Conservation (phyloP, 257 asterid species). For the Ilex asprella region DNA sequence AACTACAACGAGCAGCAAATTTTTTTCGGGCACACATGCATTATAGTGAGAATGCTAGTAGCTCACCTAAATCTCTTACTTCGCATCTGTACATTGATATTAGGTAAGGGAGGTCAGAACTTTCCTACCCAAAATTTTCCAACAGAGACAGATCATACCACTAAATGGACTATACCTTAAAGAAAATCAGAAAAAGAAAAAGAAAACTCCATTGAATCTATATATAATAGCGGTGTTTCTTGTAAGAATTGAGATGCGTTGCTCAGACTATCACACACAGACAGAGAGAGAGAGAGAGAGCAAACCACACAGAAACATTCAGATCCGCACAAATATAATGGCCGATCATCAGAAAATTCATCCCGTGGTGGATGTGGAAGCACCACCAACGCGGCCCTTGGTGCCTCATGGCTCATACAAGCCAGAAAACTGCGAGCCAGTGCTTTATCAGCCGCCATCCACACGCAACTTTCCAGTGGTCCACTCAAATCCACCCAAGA, state of each 20-base stretch:
- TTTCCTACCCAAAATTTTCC: constrained; percentile 17
- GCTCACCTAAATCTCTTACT: constrained; percentile 36
- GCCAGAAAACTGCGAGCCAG: constrained; percentile 31
- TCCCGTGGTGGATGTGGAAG: constrained; percentile 47
- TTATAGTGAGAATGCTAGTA: constrained; percentile 3
- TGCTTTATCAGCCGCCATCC: constrained; percentile 25
- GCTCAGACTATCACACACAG: too few relatives aligned
- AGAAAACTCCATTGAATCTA: neutral
- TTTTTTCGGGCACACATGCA: too few relatives aligned
- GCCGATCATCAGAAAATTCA: constrained; percentile 56
- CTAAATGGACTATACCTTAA: neutral
- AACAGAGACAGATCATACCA: constrained; percentile 4
- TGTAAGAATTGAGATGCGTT: neutral
- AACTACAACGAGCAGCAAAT: too few relatives aligned
- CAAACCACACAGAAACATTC: constrained; percentile 2
- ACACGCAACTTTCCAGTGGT: constrained; percentile 16
- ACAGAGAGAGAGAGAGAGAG: neutral
- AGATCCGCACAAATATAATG: constrained; percentile 18
- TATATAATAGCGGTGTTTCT: neutral
- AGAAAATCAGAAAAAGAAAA: neutral
- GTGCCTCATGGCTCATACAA: constrained; percentile 23
- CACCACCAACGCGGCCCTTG: constrained; percentile 29
- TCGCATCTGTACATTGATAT: constrained; percentile 17
- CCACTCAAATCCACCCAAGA: constrained; percentile 25
- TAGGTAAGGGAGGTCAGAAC: constrained; percentile 22